Conservation (phyloP, 2,329 filamentous ascomycete species). For the Clarireedia homoeocarpa region DNA sequence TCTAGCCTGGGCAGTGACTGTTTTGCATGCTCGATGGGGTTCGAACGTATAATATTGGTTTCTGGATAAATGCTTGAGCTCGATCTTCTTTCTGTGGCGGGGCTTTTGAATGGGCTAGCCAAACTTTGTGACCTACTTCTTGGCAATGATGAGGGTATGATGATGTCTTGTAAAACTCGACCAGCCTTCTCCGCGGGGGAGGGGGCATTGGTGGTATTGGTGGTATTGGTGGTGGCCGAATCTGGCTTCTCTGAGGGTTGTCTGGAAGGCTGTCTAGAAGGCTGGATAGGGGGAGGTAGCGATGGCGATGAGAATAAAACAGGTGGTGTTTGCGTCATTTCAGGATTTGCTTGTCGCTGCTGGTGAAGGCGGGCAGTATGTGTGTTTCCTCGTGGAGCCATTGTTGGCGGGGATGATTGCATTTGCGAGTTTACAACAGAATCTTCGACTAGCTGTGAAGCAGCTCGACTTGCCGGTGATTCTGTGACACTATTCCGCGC, state of each 20-base stretch:
- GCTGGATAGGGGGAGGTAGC: conserved; percentile 24
- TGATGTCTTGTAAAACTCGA: conserved; percentile 28
- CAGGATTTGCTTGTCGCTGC: conserved; percentile 19
- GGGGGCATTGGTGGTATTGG: conserved; percentile 13
- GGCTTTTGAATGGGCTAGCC: conserved; percentile 30
- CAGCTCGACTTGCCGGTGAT: background rate
- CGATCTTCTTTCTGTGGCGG: conserved; percentile 20
- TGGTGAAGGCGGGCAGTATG: conserved; percentile 26
- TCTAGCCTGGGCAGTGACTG: conserved; percentile 18
- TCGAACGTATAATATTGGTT: conserved; percentile 4
- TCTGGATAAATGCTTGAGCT: conserved; percentile 18
- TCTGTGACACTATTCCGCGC: background rate
- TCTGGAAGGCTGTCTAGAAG: conserved; percentile 6
- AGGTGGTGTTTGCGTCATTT: conserved; percentile 24
- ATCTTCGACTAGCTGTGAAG: conserved; percentile 10
- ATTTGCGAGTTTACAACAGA: conserved; percentile 21
- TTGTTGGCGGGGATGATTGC: conserved; percentile 26
- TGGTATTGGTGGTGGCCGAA: conserved; percentile 3
- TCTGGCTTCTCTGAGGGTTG: conserved; percentile 6
- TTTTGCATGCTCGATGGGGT: conserved; percentile 9
- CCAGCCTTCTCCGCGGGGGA: conserved; percentile 27
- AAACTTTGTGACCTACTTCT: conserved; percentile 27
- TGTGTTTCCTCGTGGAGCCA: conserved; percentile 23
- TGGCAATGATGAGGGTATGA: conserved; percentile 25
- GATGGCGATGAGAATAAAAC: conserved; percentile 29